phyloP scores from a whole-genome alignment of 345 rosid genomes.

The Kandelia obovata region DNA sequence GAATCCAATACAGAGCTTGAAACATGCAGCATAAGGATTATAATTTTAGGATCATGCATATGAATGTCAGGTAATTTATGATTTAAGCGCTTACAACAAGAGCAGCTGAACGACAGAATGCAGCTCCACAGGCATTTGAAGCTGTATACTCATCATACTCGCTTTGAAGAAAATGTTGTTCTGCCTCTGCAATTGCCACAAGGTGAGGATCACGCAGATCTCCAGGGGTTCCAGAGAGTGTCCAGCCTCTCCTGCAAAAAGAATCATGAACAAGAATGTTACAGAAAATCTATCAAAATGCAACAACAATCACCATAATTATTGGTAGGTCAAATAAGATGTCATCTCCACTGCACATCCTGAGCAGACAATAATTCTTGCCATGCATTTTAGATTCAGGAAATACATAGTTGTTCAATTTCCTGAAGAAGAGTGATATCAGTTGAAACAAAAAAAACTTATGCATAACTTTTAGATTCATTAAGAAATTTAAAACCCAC shows the following conservation, averaged over 20 bases:
- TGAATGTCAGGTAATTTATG: background rate
- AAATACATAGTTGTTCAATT: background rate
- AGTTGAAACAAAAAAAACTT: background rate
- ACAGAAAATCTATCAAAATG: background rate
- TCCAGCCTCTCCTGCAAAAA: slow-evolving; percentile 82
- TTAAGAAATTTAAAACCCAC: slow-evolving; percentile 36
- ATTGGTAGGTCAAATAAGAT: background rate
- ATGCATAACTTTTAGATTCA: slow-evolving; percentile 2
- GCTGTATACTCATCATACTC: slow-evolving; percentile 84
- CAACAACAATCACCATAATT: background rate
- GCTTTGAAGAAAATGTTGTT: slow-evolving; percentile 73
- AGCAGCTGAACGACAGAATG: slow-evolving; percentile 90
- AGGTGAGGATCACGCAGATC: slow-evolving; percentile 80
- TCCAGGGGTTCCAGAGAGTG: slow-evolving; percentile 74
- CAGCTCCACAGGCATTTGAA: slow-evolving; percentile 76
- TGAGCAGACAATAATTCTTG: slow-evolving; percentile 2
- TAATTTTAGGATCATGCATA: background rate
- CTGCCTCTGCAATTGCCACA: slow-evolving; percentile 87
- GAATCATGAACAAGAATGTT: slow-evolving; percentile 11
- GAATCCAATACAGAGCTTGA: too few species aligned
- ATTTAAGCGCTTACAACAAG: slow-evolving; percentile 50
- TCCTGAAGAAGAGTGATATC: background rate
- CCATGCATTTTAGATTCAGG: background rate
- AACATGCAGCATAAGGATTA: background rate
- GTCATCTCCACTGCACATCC: slow-evolving; percentile 8